Evolutionary conservation across 257 asterid genomes (phyloP).

Genomic region (Ehretia macrophylla): DNA sequence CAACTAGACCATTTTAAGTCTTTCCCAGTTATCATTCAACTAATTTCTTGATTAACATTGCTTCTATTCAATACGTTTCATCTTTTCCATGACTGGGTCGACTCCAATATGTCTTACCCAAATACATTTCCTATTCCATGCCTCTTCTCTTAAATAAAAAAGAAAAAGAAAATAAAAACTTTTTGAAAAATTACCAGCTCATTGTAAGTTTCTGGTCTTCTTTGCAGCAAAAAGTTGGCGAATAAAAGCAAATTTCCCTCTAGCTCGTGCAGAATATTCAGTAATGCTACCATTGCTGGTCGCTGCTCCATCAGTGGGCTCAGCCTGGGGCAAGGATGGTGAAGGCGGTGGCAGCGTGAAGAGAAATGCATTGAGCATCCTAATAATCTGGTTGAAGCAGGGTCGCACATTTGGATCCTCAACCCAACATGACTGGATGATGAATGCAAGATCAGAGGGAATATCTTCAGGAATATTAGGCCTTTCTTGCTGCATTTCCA

Average conservation of each 20-base stretch:
- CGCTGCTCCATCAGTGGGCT: constrained; percentile 35
- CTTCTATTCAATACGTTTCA: constrained; percentile 12
- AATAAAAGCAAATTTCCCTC: constrained; percentile 76
- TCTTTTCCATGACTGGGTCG: not conserved
- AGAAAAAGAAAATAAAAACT: no score
- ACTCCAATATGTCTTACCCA: not conserved
- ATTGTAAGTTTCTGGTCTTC: constrained; percentile 67
- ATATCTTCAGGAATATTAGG: constrained; percentile 65
- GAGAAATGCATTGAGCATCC: constrained; percentile 77
- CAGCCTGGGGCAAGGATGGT: constrained; percentile 34
- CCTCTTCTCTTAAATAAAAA: no score
- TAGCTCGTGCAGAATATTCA: constrained; percentile 76
- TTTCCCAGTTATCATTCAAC: no score
- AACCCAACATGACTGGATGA: constrained; percentile 94
- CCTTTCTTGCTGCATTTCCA: constrained; percentile 83
- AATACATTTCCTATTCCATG: no score
- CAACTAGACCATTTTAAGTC: no score
- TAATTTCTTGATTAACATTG: not conserved
- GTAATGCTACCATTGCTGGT: constrained; percentile 52
- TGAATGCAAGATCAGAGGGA: constrained; percentile 63
- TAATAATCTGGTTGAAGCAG: constrained; percentile 77
- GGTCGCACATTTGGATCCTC: constrained; percentile 96
- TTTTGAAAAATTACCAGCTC: not conserved
- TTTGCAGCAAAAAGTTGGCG: constrained; percentile 89
- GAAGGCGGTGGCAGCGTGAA: constrained; percentile 46